phyloP scores from a whole-genome alignment of 352 stramenopile species.

The Phytopythium oedochilum region DNA sequence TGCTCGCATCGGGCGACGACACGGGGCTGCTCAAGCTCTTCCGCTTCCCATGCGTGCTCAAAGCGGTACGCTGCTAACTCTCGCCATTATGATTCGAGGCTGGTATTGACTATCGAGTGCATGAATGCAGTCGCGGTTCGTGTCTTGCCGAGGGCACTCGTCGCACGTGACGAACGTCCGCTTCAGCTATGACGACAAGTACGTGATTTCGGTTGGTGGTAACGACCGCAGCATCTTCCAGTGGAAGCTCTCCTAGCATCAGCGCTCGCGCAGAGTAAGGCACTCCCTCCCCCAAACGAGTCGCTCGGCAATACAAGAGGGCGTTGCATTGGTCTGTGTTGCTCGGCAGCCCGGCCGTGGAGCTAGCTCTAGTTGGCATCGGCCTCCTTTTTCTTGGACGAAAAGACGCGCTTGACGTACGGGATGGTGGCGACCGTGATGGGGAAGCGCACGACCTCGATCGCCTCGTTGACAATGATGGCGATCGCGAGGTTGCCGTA shows the following conservation, averaged over 20 bases:
- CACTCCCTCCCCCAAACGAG: no score
- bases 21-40: constrained; percentile 83
- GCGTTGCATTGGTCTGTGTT: neutral
- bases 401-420: constrained; percentile 68
- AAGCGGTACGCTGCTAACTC: constrained; percentile 62
- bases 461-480: constrained; percentile 80
- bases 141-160: constrained; percentile 55
- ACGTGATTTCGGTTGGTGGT: constrained; percentile 71
- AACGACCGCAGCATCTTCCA: constrained; percentile 87
- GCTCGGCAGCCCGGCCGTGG: neutral
- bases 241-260: constrained; percentile 51
- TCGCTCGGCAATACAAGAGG: neutral
- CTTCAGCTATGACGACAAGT: constrained; percentile 83
- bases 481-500: constrained; percentile 86
- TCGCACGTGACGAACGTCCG: constrained; percentile 81
- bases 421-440: constrained; percentile 81
- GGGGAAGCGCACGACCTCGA: constrained; percentile 86
- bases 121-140: constrained; percentile 39
- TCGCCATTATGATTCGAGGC: neutral
- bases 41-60: constrained; percentile 74
- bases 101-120: neutral
- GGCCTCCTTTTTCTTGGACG: constrained; percentile 28
- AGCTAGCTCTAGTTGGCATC: constrained; percentile 19
- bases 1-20: constrained; percentile 82
- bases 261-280: no score